A percentile compares a stretch with the other conserved stretches of the same genome.
Evolutionary conservation across 306 rosid genomes (phyloP).

Genomic region (Corylus americana): DNA sequence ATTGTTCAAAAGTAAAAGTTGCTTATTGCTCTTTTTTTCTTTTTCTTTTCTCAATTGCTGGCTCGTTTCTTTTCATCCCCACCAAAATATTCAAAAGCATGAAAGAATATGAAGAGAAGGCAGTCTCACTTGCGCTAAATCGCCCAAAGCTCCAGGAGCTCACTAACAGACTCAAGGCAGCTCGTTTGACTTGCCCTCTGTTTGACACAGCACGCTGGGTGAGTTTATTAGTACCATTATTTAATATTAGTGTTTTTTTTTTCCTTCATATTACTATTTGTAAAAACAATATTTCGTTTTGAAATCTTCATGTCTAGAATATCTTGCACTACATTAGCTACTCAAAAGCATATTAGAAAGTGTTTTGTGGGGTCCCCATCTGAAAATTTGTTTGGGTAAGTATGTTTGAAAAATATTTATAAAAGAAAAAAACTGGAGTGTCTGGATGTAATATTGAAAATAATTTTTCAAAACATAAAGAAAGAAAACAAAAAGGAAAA

Average conservation of each 20-base stretch:
- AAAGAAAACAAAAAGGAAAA: no score
- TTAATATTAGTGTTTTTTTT: not conserved
- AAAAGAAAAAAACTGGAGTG: no score
- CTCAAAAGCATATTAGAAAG: not conserved
- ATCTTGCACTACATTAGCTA: not conserved
- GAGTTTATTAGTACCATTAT: slow-evolving; percentile 5
- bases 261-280: not conserved
- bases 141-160: slow-evolving; percentile 78
- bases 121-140: slow-evolving; percentile 79
- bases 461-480: no score
- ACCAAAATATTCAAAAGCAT: slow-evolving; percentile 44
- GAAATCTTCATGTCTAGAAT: not conserved
- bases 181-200: slow-evolving; percentile 84
- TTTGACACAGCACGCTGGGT: slow-evolving; percentile 97
- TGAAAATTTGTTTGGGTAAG: no score
- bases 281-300: not conserved
- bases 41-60: not conserved
- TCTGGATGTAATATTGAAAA: no score
- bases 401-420: no score
- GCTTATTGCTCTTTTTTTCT: not conserved
- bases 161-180: slow-evolving; percentile 73
- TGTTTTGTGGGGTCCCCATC: no score
- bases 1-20: not conserved
- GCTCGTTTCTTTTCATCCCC: not conserved
- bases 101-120: slow-evolving; percentile 93